phyloP scores from a whole-genome alignment of 2,329 filamentous ascomycete species.

The Chaetoscypha palmicola region DNA sequence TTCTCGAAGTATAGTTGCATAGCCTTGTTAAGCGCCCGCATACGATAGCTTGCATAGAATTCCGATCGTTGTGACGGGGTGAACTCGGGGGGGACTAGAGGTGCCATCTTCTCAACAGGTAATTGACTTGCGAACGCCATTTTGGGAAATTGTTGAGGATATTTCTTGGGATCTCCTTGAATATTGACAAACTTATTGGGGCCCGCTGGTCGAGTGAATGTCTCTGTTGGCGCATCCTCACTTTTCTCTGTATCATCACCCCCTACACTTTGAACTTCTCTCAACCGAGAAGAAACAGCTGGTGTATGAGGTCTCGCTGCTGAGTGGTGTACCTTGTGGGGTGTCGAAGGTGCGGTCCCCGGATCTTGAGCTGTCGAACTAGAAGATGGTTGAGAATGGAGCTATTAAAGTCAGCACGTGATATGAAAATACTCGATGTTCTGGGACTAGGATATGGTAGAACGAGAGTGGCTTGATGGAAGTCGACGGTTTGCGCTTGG shows the following conservation, averaged over 20 bases:
- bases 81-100: slow-evolving; percentile 19
- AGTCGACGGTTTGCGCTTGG: too few species aligned
- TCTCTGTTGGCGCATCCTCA: slow-evolving; percentile 2
- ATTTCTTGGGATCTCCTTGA: slow-evolving; percentile 1
- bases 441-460: background rate
- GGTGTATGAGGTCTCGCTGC: slow-evolving; percentile 1
- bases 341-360: too few species aligned
- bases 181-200: slow-evolving; percentile 1
- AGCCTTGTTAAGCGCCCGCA: slow-evolving; percentile 26
- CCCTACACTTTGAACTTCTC: background rate
- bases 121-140: slow-evolving; percentile 14
- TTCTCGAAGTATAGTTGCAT: slow-evolving; percentile 21
- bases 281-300: slow-evolving; percentile 2
- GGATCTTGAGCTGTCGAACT: too few species aligned
- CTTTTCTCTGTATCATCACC: background rate
- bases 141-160: slow-evolving; percentile 8
- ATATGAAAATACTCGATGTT: too few species aligned
- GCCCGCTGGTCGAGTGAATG: slow-evolving; percentile 2
- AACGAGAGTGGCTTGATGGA: too few species aligned
- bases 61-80: slow-evolving; percentile 18
- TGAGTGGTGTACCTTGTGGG: background rate
- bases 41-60: slow-evolving; percentile 25
- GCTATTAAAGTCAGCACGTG: too few species aligned
- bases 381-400: too few species aligned
- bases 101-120: slow-evolving; percentile 19